Conservation (phyloP, 192 early-diverging fungal genomes). For the Coemansia pectinata region DNA sequence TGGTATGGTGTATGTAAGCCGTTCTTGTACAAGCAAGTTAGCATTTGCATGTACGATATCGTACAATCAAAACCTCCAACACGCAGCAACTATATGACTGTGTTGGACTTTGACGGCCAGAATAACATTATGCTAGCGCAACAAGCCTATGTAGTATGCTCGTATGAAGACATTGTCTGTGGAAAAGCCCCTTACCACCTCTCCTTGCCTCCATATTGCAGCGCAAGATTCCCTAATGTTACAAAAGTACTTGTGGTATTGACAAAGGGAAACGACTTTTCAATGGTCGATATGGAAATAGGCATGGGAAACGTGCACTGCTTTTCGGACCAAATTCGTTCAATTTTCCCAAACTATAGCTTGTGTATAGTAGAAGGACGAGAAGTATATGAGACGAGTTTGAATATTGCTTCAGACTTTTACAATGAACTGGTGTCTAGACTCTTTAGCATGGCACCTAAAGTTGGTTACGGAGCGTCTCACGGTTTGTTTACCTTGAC, state of each 20-base stretch:
- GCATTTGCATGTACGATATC: not conserved
- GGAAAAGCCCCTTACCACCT: not conserved
- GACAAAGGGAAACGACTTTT: not conserved
- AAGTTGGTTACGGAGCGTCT: not conserved
- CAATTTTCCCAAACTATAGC: constrained; percentile 2
- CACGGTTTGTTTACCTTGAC: not conserved
- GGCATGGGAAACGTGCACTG: constrained; percentile 2
- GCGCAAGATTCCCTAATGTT: not conserved
- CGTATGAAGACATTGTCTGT: constrained; percentile 3
- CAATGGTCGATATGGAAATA: not conserved
- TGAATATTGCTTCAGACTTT: not conserved
- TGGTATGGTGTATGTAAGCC: not conserved
- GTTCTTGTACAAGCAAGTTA: not conserved
- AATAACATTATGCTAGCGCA: not conserved
- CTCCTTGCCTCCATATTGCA: not conserved
- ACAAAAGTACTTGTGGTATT: not conserved
- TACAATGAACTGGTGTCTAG: constrained; percentile 4
- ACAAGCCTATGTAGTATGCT: not conserved
- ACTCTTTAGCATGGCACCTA: not conserved
- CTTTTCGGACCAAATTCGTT: not conserved
- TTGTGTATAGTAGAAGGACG: not conserved
- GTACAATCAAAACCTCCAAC: too few species aligned
- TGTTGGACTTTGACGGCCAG: not conserved
- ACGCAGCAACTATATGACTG: too few species aligned
- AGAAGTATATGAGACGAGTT: not conserved